phyloP scores from a whole-genome alignment of 2,329 filamentous ascomycete species.

The Phyllosticta citribraziliensis region DNA sequence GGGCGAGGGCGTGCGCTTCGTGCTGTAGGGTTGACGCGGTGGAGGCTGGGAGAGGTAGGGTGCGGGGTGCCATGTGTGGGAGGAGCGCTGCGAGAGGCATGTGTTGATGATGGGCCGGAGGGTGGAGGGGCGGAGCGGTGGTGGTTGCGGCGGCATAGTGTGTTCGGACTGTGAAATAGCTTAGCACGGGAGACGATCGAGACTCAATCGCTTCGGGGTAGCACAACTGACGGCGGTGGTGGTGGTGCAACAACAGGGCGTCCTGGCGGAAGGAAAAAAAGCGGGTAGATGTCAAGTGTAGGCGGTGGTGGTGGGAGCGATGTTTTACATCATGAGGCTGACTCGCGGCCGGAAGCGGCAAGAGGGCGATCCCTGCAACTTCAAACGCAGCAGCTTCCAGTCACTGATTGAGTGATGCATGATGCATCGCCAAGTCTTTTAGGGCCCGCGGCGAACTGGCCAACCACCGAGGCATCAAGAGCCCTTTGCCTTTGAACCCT shows the following conservation, averaged over 20 bases:
- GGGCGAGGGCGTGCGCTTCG: not conserved
- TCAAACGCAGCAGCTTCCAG: not conserved
- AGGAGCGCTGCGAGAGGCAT: not conserved
- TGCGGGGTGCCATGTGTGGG: not conserved
- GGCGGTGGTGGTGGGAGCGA: not conserved
- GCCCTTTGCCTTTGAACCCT: too few species aligned
- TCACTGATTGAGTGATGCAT: too few species aligned
- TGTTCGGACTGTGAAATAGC: too few species aligned
- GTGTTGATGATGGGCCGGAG: not conserved
- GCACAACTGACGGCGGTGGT: too few species aligned
- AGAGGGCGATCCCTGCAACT: not conserved
- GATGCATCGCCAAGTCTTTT: not conserved
- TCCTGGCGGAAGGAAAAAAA: too few species aligned
- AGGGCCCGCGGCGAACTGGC: not conserved
- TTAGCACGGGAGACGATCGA: not conserved
- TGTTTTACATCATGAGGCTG: not conserved
- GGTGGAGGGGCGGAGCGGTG: not conserved
- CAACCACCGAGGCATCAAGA: too few species aligned
- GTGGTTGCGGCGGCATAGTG: not conserved
- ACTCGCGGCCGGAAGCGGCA: not conserved
- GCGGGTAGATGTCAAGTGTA: too few species aligned
- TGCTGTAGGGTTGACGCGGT: not conserved
- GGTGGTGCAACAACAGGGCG: too few species aligned
- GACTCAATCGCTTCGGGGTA: too few species aligned
- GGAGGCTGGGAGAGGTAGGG: not conserved